Evolutionary conservation across 164 flowering plant species (phyloP), one percentile per base, ranked within the genome.

Genomic region (Vitis labrusca): DNA sequence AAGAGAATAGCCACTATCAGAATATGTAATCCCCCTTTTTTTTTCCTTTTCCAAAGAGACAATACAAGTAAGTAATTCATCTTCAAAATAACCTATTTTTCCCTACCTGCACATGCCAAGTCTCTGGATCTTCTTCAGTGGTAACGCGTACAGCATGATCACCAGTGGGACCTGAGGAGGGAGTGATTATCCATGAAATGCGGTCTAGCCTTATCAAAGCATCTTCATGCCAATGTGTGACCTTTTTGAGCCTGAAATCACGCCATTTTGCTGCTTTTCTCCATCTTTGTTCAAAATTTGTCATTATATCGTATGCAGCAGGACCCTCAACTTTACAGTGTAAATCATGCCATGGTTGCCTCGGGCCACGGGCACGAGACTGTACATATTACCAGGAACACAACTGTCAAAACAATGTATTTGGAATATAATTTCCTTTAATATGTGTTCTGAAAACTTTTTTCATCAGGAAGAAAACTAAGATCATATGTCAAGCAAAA

Each of bases 321-420:
- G 94, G 94, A 8, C 94, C 97, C 57, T 91, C 94, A 57, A 89
- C 77, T 73, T 81, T 86, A 74, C 93, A 91, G 68, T 91, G 97
- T 52, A 91, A 70, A 72, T 91, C 97, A 81, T 91, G 97, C 97
- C 97, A 91, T 52, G 97, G 97, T 78, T 90, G 86, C 74, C 97
- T 84, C 11, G 97, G 97, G 63, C 86, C 79, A 68, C 64, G 70
- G 66, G 72, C 30, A 50, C 67, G 70, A 50, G 77, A 63, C 89
- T 86, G 74, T 58, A 73, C 64, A 73, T 53, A 49, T 61, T 44
- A 69, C 23, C 59, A 69, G 19, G 15, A 70, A 60, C n/a, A 9
- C 23, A 66, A 58, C 58, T 55, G 30, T 76, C 62, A 54, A 64
- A 73, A 27, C 50, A 29, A 3, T 10, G 61, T 63, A 59, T 47